Base-by-base conservation (phyloP, 148 eudicot species). In the Talinum fruticosum region DNA sequence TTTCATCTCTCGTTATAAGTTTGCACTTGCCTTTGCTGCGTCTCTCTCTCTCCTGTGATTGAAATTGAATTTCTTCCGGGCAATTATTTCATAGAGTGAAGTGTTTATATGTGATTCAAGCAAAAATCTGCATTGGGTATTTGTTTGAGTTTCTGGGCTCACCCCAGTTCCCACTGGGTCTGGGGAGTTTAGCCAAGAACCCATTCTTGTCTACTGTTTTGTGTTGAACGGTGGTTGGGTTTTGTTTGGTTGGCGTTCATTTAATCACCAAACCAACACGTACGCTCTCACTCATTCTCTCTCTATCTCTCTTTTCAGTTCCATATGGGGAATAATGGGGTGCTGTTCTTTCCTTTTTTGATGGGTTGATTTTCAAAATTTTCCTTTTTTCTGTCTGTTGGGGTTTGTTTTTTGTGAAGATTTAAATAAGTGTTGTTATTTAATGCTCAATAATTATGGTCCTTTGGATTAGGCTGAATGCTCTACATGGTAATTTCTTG, bases 81-180 rank as follows among this genome's bases (percentile, higher is more conserved):
- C 47, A 5, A 41, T 41, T 41, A 41, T 6, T 41, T 41, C 14
- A 41, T 12, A 41, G 12, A 41, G 47, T 41, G 47, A 3, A 3
- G 47, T 41, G 8, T 14, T 41, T 41, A 14, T 12, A 41, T 41
- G 47, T 41, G 13, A 41, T 10, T 41, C 12, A 14, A 6, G 47
- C 47, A 37, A 37, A 37, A 37, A 8, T 41, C 47, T 41, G 47
- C 47, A 41, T 21, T 35, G 28, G 49, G 23, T 36, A n/a, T 16
- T 12, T 36, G 19, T 69, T 19, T 21, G 72, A 30, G 19, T 69
- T 69, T 37, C 6, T 66, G 38, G 66, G 83, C 80, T 81, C 73
- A 72, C 76, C 83, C 80, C 83, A 76, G 83, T 76, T 77, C 76
- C 6, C n/a, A n/a, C n/a, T n/a, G n/a, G 32, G 76, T 44, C 83